Evolutionary conservation across 1,139 yeast species (phyloP).

Genomic region (Yamadazyma triangularis): DNA sequence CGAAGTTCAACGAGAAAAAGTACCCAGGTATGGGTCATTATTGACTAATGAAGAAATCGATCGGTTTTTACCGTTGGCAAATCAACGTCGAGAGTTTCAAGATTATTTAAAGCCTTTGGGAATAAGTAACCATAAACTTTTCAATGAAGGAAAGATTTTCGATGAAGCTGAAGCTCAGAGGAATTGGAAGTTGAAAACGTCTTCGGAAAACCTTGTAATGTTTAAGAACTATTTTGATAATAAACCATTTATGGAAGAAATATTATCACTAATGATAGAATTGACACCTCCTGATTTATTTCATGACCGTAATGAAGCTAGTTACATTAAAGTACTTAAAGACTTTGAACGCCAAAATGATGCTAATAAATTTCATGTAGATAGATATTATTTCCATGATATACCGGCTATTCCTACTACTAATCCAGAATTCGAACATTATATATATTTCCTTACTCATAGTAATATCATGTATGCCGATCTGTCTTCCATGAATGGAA

Average conservation of each 20-base stretch:
- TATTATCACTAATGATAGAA: conserved; percentile 29
- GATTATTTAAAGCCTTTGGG: conserved; percentile 35
- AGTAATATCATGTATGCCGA: conserved; percentile 28
- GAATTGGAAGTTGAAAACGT: conserved; percentile 22
- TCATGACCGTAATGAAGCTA: conserved; percentile 6
- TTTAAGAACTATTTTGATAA: conserved; percentile 25
- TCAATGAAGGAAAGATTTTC: conserved; percentile 19
- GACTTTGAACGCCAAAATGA: conserved; percentile 6
- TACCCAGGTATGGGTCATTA: no score
- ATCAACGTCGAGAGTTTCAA: conserved; percentile 19
- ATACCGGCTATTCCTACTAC: conserved; percentile 29
- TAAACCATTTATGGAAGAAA: conserved; percentile 23
- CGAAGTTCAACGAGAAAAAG: neutral
- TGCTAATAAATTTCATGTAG: conserved; percentile 10
- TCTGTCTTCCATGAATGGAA: conserved; percentile 35
- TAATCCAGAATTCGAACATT: conserved; percentile 29
- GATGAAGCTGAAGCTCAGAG: conserved; percentile 19
- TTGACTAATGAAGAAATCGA: neutral
- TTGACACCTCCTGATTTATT: conserved; percentile 25
- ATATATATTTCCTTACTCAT: conserved; percentile 36
- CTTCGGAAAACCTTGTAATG: conserved; percentile 13
- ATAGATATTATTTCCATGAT: conserved; percentile 25
- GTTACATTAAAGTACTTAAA: conserved; percentile 4
- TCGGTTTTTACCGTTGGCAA: neutral
- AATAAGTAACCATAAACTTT: conserved; percentile 32